These are phyloP conservation scores for Yamadazyma olivae DNA, from an alignment of 805 yeast species.

Conservation along the genomic window DNA sequence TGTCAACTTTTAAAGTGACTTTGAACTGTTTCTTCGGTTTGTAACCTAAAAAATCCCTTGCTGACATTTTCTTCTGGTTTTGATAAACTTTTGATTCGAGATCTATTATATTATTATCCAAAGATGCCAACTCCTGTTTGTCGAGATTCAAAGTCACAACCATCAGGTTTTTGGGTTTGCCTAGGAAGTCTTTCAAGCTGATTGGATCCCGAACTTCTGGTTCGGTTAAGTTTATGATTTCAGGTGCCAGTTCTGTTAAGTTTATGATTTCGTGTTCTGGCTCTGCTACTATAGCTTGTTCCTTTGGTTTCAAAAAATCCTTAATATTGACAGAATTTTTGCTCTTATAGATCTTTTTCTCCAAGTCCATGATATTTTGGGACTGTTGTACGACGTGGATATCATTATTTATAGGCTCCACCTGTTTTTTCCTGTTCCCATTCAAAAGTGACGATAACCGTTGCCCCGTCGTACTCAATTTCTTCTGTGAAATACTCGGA, in stretches of 20 bases:
- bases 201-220: too few relatives aligned
- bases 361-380: conserved; percentile 1
- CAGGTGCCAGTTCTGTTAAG: too few relatives aligned
- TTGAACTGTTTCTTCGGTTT: conserved; percentile 6
- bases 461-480: background rate
- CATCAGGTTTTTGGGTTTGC: conserved; percentile 1
- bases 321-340: conserved; percentile 7
- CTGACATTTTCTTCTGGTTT: conserved; percentile 21
- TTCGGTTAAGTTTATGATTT: too few relatives aligned
- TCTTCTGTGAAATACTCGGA: conserved; percentile 1
- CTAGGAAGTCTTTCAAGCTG: background rate
- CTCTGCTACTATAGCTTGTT: too few relatives aligned
- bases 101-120: background rate
- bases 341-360: conserved; percentile 6
- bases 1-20: conserved; percentile 24
- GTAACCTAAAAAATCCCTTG: conserved; percentile 37
- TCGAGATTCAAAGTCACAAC: conserved; percentile 2
- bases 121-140: background rate
- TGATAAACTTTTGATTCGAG: conserved; percentile 20
- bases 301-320: conserved; percentile 6
- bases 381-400: too few relatives aligned
- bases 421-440: conserved; percentile 2
- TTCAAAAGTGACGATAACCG: conserved; percentile 2
- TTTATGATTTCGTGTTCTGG: too few relatives aligned
- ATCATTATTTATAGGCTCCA: background rate